These are phyloP conservation scores for Fomitopsis schrenkii DNA, from an alignment of 1,284 basidiomycete genomes.

Conservation along the genomic window DNA sequence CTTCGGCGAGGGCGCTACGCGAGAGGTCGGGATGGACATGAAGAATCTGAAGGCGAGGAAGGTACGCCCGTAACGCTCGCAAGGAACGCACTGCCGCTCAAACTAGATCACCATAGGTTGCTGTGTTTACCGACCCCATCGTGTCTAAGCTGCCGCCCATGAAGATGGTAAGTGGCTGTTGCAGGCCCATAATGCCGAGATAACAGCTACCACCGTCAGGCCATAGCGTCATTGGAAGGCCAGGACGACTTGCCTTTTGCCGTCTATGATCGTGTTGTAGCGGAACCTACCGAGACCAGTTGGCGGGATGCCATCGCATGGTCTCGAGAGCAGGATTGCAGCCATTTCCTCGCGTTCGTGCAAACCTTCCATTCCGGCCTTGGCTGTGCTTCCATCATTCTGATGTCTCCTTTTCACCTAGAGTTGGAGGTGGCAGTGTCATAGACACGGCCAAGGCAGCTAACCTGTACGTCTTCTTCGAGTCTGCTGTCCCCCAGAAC, in stretches of 20 bases:
- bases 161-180: conserved; percentile 52
- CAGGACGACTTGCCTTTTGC: conserved; percentile 76
- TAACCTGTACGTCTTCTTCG: conserved; percentile 56
- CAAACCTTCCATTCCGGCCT: no score
- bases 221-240: conserved; percentile 71
- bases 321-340: conserved; percentile 83
- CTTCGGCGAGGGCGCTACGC: conserved; percentile 86
- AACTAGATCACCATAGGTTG: conserved; percentile 54
- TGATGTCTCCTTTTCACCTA: conserved; percentile 24
- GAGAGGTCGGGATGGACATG: conserved; percentile 92
- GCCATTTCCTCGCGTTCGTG: conserved; percentile 84
- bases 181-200: no score
- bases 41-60: conserved; percentile 86
- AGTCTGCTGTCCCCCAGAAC: no score
- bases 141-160: conserved; percentile 82
- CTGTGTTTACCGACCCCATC: conserved; percentile 90
- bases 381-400: neutral
- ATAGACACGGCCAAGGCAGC: conserved; percentile 96
- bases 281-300: conserved; percentile 91
- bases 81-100: neutral
- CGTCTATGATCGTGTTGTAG: conserved; percentile 80
- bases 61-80: conserved; percentile 32
- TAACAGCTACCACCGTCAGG: conserved; percentile 26
- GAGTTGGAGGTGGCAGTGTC: conserved; percentile 92
- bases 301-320: conserved; percentile 87